These are phyloP conservation scores for Globisporangium viniferum DNA, from an alignment of 352 stramenopile species.

Conservation along the genomic window DNA sequence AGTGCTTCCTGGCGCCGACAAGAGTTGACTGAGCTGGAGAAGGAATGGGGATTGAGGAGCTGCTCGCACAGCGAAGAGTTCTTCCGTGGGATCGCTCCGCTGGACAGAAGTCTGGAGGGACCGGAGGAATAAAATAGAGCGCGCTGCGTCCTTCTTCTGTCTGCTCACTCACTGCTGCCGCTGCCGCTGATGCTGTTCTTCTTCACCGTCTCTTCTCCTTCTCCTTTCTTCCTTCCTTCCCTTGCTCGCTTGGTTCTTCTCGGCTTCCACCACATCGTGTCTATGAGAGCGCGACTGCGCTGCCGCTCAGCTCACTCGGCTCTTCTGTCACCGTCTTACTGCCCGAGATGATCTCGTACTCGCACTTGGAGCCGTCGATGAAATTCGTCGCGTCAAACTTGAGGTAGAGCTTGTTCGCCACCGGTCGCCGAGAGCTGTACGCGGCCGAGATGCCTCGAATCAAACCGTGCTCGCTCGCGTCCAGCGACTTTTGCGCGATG, in stretches of 20 bases:
- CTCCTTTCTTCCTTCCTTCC: background rate
- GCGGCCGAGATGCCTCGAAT: constrained; percentile 69
- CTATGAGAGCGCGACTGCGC: constrained; percentile 10
- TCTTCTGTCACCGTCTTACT: constrained; percentile 46
- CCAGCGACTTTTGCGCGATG: constrained; percentile 58
- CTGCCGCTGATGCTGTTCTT: constrained; percentile 1
- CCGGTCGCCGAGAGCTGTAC: constrained; percentile 43
- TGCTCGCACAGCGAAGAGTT: background rate
- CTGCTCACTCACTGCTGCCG: background rate
- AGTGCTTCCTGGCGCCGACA: constrained; percentile 13
- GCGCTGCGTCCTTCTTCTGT: background rate
- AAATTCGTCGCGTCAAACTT: constrained; percentile 81
- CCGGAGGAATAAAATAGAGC: constrained; percentile 12
- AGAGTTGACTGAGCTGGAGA: constrained; percentile 6
- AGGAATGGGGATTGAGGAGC: background rate
- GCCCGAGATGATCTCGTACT: constrained; percentile 68
- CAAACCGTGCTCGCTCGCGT: constrained; percentile 52
- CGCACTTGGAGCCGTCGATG: constrained; percentile 59
- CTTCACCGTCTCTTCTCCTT: background rate
- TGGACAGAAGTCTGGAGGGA: background rate
- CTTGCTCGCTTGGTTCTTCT: background rate
- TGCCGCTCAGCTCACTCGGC: background rate
- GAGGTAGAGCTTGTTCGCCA: constrained; percentile 67
- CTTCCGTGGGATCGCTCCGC: background rate
- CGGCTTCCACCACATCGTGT: too few relatives aligned